Percentiles rank a stretch among this genome's conserved stretches.
phyloP scores from a whole-genome alignment of 1,284 basidiomycete species.

The Vanrija sp. region DNA sequence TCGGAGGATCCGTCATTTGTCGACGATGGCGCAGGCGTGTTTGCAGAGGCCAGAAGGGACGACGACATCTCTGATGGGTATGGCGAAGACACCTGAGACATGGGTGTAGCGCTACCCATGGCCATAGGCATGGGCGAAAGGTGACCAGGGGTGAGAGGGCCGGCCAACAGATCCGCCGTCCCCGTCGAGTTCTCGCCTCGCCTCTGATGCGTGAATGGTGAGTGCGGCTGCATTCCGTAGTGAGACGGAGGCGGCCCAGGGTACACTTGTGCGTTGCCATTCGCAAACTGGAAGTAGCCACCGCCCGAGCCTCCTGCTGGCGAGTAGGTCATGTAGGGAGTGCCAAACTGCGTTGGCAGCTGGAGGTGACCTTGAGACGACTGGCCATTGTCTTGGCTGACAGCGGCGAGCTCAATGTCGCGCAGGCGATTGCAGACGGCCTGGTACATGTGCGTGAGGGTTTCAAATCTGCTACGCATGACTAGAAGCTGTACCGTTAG shows the following conservation, averaged over 20 bases:
- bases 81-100: slow-evolving; percentile 11
- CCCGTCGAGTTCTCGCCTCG: background rate
- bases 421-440: slow-evolving; percentile 14
- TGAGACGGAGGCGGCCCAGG: slow-evolving; percentile 3
- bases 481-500: slow-evolving; percentile 11
- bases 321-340: background rate
- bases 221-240: no score
- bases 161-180: slow-evolving; percentile 23
- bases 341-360: background rate
- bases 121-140: no score
- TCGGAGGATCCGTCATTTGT: slow-evolving; percentile 1
- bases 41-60: background rate
- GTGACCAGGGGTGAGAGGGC: slow-evolving; percentile 34
- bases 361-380: background rate
- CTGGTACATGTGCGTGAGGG: slow-evolving; percentile 18
- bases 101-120: background rate
- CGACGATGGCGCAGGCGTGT: background rate
- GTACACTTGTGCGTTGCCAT: background rate
- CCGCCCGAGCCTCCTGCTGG: background rate
- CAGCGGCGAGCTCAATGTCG: slow-evolving; percentile 5
- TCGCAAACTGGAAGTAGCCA: background rate
- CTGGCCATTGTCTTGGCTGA: background rate
- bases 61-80: slow-evolving; percentile 14
- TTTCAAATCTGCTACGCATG: slow-evolving; percentile 13
- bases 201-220: no score